These are phyloP conservation scores for Phytophthora syringae DNA, from an alignment of 352 stramenopile species.

Conservation along the genomic window DNA sequence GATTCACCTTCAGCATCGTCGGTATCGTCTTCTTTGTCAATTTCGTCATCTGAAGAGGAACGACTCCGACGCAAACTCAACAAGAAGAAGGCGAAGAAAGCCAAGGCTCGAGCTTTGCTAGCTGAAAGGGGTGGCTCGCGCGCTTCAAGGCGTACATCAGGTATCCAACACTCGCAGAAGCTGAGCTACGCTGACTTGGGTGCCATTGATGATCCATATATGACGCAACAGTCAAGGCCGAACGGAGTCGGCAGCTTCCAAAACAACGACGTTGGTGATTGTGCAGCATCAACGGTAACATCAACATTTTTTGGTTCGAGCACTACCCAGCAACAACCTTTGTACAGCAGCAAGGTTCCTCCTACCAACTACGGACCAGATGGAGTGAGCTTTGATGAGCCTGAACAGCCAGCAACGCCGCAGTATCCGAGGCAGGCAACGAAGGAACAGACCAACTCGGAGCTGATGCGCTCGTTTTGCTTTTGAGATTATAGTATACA, in stretches of 20 bases:
- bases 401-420: neutral
- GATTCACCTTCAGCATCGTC: conserved; percentile 25
- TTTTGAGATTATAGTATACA: too few relatives aligned
- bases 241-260: neutral
- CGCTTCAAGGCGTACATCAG: conserved; percentile 16
- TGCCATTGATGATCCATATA: conserved; percentile 18
- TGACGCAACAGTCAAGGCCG: conserved; percentile 10
- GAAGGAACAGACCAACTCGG: conserved; percentile 20
- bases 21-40: conserved; percentile 14
- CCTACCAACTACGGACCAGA: conserved; percentile 5
- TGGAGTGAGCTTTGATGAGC: conserved; percentile 18
- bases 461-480: conserved; percentile 29
- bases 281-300: neutral
- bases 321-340: neutral
- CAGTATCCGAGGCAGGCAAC: conserved; percentile 23
- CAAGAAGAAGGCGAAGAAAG: conserved; percentile 27
- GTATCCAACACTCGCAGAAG: conserved; percentile 11
- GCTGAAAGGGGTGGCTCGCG: conserved; percentile 12
- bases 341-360: neutral
- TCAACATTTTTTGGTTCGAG: neutral
- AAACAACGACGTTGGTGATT: neutral
- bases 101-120: conserved; percentile 17
- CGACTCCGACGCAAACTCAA: conserved; percentile 22
- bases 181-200: conserved; percentile 18
- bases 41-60: conserved; percentile 36